Base-by-base conservation (phyloP, 2,329 filamentous ascomycete genomes). In the Endoconidiophora laricicola region DNA sequence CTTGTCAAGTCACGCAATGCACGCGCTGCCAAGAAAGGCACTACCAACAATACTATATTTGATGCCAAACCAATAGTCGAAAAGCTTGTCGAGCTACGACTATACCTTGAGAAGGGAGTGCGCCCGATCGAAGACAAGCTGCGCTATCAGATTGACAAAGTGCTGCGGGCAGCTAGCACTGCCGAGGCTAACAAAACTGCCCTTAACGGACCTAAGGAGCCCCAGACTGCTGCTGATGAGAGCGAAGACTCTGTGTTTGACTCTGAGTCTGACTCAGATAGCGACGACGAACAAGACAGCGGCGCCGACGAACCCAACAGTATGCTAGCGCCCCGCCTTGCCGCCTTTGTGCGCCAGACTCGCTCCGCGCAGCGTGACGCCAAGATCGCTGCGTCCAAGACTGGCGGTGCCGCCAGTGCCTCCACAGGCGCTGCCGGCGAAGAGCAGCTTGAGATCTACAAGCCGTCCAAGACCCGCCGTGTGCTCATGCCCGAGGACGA, bases 141-240 rank as follows among this genome's bases (percentile, higher is more conserved):
- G 54, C 90, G 87, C 57, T 98, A 95, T 65, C 88, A 95, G 62
- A 86, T 98, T 59, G 90, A 96, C 64, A 91, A 94, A 61, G 87
- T 95, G 23, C 72, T 98, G 18, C 83, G 86, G 55, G 85, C 86
- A 0, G 87, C 87, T 36, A 84, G 94, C 54, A 81, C 90, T 57
- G 73, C 77, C 3, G 74, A 80, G 55, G 69, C 65, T 59, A 66
- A 59, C 16, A 42, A 33, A 16, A 46, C 48, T n/a, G 47, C 37
- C 7, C 16, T 53, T 10, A 49, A 46, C 26, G 51, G 51, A 3
- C 3, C 60, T 12, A 43, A 47, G 29, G 50, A 45, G 16, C 18
- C 44, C 3, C 37, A 36, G 4, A 45, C 36, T 7, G 44, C 49
- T 20, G 44, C 43, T 10, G 58, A 50, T 38, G 66, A 58, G 52